phyloP scores from a whole-genome alignment of 2,329 filamentous ascomycete species.

The Fusarium coffeatum region DNA sequence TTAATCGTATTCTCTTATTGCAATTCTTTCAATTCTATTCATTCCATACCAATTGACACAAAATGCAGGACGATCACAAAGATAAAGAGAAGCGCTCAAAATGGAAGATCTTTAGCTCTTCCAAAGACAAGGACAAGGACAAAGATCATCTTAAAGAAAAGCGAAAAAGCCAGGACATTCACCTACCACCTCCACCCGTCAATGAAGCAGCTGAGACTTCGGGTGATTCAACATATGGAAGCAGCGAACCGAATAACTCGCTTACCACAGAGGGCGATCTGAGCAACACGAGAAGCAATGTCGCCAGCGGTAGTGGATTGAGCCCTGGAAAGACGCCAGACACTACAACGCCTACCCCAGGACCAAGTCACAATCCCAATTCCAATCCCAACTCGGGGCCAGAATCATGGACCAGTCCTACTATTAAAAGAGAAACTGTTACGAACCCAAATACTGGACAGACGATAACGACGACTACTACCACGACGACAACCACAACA shows the following conservation, averaged over 20 bases:
- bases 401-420: slow-evolving; percentile 21
- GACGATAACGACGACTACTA: slow-evolving; percentile 40
- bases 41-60: not conserved
- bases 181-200: not conserved
- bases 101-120: slow-evolving; percentile 44
- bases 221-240: slow-evolving; percentile 41
- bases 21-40: not conserved
- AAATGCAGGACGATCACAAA: slow-evolving; percentile 25
- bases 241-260: slow-evolving; percentile 42
- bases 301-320: slow-evolving; percentile 6
- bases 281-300: slow-evolving; percentile 21
- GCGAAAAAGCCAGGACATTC: slow-evolving; percentile 24
- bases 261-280: slow-evolving; percentile 38
- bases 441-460: slow-evolving; percentile 42
- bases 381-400: slow-evolving; percentile 21
- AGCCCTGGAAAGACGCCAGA: slow-evolving; percentile 20
- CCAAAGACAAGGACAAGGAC: slow-evolving; percentile 38
- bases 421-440: slow-evolving; percentile 22
- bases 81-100: slow-evolving; percentile 44
- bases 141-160: slow-evolving; percentile 30
- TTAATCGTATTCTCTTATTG: not conserved
- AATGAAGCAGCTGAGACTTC: slow-evolving; percentile 14
- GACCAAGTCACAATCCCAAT: slow-evolving; percentile 12
- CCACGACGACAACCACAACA: slow-evolving; percentile 48
- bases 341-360: slow-evolving; percentile 2